Base-by-base conservation (phyloP, 169 alveolate genomes). In the Cardiosporidium cionae region DNA sequence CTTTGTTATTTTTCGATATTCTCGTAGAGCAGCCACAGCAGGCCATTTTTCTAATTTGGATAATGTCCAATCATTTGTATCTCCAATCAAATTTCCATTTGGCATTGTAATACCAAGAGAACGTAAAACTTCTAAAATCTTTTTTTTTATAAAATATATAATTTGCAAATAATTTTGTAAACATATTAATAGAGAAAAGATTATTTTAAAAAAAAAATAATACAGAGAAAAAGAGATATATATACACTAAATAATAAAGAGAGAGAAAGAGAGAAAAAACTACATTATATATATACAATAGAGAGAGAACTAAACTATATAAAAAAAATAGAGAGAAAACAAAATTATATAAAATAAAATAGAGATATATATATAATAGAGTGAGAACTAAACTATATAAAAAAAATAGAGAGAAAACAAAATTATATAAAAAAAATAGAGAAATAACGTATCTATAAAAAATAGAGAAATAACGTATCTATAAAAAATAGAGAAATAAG, bases 41-140 rank as follows among this genome's bases (percentile, higher is more conserved):
- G 90, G 91, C 68, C 81, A 90, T 72, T 86, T 79, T 27, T 86
- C n/a, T 58, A 87, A 81, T 34, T 84, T 70, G 32, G 86, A 70
- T 35, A 90, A 87, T 16, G 92, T 90, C 3, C 82, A 53, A 31
- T 90, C 94, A 7, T 88, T 82, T 9, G 94, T 90, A 72, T 90
- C 91, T 54, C 76, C 84, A 36, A 88, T 82, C 35, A 88, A 68
- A 35, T 36, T 70, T 32, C 86, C 82, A 9, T 74, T 31, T 65
- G 32, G 63, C 72, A 81, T 90, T 79, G 83, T 87, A 22, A 86
- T 88, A 52, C 82, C 74, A 23, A 80, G 84, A 52, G 81, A 65
- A 72, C 82, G 93, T 54, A 87, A 72, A 28, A 87, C 90, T 22
- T 72, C 80, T 33, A 86, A 35, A 22, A 82, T 28, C 70, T 76